Base-by-base conservation (phyloP, 805 yeast species). In the Torulaspora delbrueckii region DNA sequence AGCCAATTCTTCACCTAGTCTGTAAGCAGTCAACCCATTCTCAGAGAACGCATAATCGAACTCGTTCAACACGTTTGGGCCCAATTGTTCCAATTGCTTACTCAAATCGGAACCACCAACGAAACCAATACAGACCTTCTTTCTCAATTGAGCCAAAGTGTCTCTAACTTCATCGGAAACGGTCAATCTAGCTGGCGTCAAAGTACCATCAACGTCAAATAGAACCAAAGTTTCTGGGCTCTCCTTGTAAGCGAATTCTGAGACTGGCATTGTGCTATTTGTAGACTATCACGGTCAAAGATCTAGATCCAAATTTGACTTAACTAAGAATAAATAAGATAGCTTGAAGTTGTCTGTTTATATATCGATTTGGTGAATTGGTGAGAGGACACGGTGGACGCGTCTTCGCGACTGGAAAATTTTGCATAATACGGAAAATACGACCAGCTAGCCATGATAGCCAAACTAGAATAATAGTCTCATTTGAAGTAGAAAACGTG, bases 11-110 rank as follows among this genome's bases (percentile, higher is more conserved):
- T 86, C 66, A 64, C 98, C 98, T 51, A 76, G 69, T 76, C 88
- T 88, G 82, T 87, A 93, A 54, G 99, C 99, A 54, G 98, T 91
- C 67, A 93, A 78, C 50, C 99, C 99, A 69, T 93, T 93, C 78
- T 93, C 99, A 48, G 93, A 80, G 78, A 93, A 93, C 67, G 96
- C 85, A 78, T 81, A 93, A 75, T 93, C 99, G 60, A 93, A 93
- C 59, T 86, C 85, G 45, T 77, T 67, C 62, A 90, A 71, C 37
- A 91, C 80, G 53, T 78, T 76, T 42, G 79, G 70, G 57, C 99
- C 99, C 56, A 93, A 81, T 75, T 93, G 99, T 76, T 93, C 99
- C 60, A 82, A 77, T 77, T 93, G 99, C 74, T 93, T 93, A 67
- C 79, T 73, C 62, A 93, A 81, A 69, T 93, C 98, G 43, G 95